These are phyloP conservation scores for Hondaea fermentalgiana DNA, from an alignment of 108 stramenopile species.

Conservation along the genomic window DNA sequence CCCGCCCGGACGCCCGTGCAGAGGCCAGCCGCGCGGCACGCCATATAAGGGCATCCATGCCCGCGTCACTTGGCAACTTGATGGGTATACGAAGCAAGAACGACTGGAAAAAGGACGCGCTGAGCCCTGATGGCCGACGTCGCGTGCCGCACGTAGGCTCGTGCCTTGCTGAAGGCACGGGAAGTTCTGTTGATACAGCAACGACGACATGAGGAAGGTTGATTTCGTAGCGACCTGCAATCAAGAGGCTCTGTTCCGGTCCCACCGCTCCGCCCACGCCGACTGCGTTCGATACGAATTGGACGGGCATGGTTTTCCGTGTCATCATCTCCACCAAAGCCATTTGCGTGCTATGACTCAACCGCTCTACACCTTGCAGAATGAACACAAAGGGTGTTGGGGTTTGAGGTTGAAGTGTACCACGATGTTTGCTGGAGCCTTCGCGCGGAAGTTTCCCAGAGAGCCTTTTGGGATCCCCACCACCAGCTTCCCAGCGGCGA, in stretches of 20 bases:
- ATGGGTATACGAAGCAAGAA: background rate
- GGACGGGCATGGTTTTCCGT: background rate
- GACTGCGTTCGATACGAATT: background rate
- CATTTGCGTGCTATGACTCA: background rate
- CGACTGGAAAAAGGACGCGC: background rate
- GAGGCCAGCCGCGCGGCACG: background rate
- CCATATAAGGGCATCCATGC: background rate
- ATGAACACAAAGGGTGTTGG: background rate
- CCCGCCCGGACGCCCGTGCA: too few species aligned
- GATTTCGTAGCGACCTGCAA: background rate
- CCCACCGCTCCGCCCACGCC: background rate
- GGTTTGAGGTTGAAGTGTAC: background rate
- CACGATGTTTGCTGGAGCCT: too few species aligned
- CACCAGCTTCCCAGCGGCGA: too few species aligned
- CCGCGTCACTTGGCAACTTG: background rate
- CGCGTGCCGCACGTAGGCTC: background rate
- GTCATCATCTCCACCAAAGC: background rate
- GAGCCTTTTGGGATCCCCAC: too few species aligned
- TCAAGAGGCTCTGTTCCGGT: background rate
- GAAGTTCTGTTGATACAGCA: background rate
- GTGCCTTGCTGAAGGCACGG: background rate
- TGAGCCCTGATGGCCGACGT: background rate
- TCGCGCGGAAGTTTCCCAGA: too few species aligned
- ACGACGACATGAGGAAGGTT: background rate
- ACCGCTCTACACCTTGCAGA: background rate